Base-by-base conservation (phyloP, 805 yeast species). In the Kluyveromyces siamensis region DNA sequence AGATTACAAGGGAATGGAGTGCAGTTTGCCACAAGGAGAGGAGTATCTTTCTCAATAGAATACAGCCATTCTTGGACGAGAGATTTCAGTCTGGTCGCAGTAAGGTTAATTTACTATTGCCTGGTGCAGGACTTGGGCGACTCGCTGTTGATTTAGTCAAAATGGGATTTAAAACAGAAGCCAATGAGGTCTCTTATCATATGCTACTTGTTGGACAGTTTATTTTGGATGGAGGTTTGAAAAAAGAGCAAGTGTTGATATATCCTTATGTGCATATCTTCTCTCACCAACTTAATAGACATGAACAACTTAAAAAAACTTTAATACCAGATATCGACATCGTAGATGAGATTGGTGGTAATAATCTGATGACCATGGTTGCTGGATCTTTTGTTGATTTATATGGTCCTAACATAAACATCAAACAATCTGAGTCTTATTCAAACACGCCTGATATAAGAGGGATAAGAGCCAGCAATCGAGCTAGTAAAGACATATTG, bases 301-400 rank as follows among this genome's bases (percentile, higher is more conserved):
- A 61, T 14, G 69, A 66, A 52, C 82, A 77, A 52, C 51, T 72
- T 2, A 58, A 80, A 43, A 74, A 75, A 17, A 68, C 77, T 1
- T 60, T 57, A 11, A 55, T 80, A 3, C 84, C 84, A 0, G 81
- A 79, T 25, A 57, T 65, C 14, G 53, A 52, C 11, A 54, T 65
- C 14, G 54, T 67, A 41, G 74, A 74, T 0, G 50, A 54, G 1
- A 66, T 76, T 7, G 73, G 72, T 0, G 70, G 68, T 41, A 67
- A 59, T 17, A 76, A 74, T 11, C 60, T 73, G 44, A 75, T 83
- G 81, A 73, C 82, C 0, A 81, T 82, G 79, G 72, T 79, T 4
- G 79, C 84, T 0, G 89, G 89, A 0, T 79, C 84, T 0, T 83
- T 84, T 60, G 73, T 73, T 2, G 86, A 81, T 52, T 64, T 81